phyloP scores from a whole-genome alignment of 2,329 filamentous ascomycete genomes.

The Cladosporium cucumerinum region DNA sequence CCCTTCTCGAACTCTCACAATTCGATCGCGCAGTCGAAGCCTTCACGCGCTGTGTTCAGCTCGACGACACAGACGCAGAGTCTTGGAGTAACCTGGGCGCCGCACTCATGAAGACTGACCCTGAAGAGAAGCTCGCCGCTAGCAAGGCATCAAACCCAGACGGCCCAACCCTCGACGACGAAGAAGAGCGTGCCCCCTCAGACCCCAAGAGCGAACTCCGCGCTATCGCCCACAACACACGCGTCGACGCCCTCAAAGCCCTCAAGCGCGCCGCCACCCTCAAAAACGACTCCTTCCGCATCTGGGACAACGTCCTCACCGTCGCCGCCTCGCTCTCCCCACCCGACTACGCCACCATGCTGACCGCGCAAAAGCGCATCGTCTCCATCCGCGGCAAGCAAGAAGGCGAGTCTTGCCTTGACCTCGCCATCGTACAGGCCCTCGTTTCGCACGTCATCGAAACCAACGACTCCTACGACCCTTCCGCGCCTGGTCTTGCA shows the following conservation, averaged over 20 bases:
- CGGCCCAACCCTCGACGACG: slow-evolving; percentile 29
- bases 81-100: slow-evolving; percentile 94
- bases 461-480: slow-evolving; percentile 42
- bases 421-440: slow-evolving; percentile 66
- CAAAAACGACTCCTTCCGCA: slow-evolving; percentile 82
- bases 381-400: slow-evolving; percentile 66
- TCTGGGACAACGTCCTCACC: slow-evolving; percentile 95
- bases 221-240: slow-evolving; percentile 57
- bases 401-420: slow-evolving; percentile 73
- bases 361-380: slow-evolving; percentile 70
- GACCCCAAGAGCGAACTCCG: slow-evolving; percentile 24
- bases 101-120: slow-evolving; percentile 56
- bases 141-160: background rate
- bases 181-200: slow-evolving; percentile 33
- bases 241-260: slow-evolving; percentile 73
- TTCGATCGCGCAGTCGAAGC: slow-evolving; percentile 79
- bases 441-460: slow-evolving; percentile 69
- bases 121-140: slow-evolving; percentile 22
- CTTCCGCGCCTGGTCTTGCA: slow-evolving; percentile 48
- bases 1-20: slow-evolving; percentile 70
- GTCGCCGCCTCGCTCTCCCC: slow-evolving; percentile 76
- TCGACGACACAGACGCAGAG: slow-evolving; percentile 84
- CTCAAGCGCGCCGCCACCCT: slow-evolving; percentile 83
- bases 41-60: slow-evolving; percentile 76
- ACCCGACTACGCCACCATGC: slow-evolving; percentile 69